These are phyloP conservation scores for Rhizophora apiculata DNA, from an alignment of 345 rosid genomes.

Conservation along the genomic window DNA sequence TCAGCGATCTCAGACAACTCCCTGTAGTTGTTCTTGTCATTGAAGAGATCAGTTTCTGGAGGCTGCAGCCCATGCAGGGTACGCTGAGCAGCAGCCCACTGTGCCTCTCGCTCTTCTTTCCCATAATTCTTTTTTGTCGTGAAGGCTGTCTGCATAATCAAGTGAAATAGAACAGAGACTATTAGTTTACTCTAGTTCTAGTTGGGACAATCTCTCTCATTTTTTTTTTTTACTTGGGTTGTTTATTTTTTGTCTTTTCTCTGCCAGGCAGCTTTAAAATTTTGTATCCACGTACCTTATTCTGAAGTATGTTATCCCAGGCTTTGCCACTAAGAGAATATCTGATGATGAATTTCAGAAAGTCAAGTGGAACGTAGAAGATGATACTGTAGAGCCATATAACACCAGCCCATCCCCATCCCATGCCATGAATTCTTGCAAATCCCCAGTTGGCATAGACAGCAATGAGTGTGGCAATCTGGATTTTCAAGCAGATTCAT, in stretches of 20 bases:
- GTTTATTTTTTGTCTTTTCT: background rate
- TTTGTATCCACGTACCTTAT: slow-evolving; percentile 46
- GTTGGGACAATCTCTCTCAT: too few species aligned
- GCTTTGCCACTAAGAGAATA: slow-evolving; percentile 78
- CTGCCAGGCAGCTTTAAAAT: background rate
- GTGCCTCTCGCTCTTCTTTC: slow-evolving; percentile 80
- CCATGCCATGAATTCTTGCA: slow-evolving; percentile 63
- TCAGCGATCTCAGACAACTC: slow-evolving; percentile 85
- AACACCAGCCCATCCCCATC: slow-evolving; percentile 97
- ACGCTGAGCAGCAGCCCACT: slow-evolving; percentile 85
- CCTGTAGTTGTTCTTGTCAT: slow-evolving; percentile 55
- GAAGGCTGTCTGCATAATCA: slow-evolving; percentile 67
- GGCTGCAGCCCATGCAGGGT: slow-evolving; percentile 77
- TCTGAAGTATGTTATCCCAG: slow-evolving; percentile 73
- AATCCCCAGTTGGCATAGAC: slow-evolving; percentile 72
- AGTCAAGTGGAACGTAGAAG: slow-evolving; percentile 70
- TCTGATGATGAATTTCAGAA: slow-evolving; percentile 66
- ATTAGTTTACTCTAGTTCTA: too few species aligned
- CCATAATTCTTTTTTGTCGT: slow-evolving; percentile 87
- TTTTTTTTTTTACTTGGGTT: too few species aligned
- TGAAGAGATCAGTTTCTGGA: slow-evolving; percentile 48
- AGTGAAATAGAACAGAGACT: background rate
- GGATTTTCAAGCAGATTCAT: background rate
- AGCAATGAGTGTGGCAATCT: slow-evolving; percentile 82
- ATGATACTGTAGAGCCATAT: slow-evolving; percentile 84